These are phyloP conservation scores for Panus rudis DNA, from an alignment of 768 basidiomycete species.

Conservation along the genomic window DNA sequence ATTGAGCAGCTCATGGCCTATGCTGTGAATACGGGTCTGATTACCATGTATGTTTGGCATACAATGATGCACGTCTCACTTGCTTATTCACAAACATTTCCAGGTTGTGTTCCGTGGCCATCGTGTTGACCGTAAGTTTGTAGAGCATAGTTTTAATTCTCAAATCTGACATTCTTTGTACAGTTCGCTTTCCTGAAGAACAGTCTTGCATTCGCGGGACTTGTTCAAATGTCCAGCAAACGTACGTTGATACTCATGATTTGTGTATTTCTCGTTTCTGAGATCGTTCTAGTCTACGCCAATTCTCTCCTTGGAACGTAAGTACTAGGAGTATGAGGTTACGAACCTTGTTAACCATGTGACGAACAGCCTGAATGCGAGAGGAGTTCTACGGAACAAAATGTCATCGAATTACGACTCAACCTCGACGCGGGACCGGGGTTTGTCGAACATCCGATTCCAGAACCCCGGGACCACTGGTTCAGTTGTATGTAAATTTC, in stretches of 20 bases:
- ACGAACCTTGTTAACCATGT: too few relatives aligned
- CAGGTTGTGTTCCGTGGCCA: conserved; percentile 1
- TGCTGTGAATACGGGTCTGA: conserved; percentile 3
- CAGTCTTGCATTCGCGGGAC: conserved; percentile 3
- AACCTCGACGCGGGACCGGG: too few relatives aligned
- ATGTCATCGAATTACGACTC: too few relatives aligned
- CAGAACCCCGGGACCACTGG: too few relatives aligned
- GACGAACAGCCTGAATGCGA: too few relatives aligned
- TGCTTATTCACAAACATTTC: neutral
- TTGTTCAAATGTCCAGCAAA: conserved; percentile 2
- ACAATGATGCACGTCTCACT: neutral
- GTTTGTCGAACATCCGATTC: too few relatives aligned
- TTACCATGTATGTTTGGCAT: conserved; percentile 3
- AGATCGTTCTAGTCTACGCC: conserved; percentile 2
- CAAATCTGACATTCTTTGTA: neutral
- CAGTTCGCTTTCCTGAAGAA: conserved; percentile 1
- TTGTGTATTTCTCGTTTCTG: neutral
- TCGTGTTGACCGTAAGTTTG: neutral
- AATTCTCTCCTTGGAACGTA: conserved; percentile 1
- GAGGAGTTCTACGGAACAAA: too few relatives aligned
- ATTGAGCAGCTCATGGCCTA: conserved; percentile 2
- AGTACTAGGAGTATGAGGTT: too few relatives aligned
- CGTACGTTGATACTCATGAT: neutral
- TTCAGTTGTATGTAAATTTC: too few relatives aligned
- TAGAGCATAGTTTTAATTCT: neutral